Conservation (phyloP, 805 yeast genomes). For the Candida schatavii region DNA sequence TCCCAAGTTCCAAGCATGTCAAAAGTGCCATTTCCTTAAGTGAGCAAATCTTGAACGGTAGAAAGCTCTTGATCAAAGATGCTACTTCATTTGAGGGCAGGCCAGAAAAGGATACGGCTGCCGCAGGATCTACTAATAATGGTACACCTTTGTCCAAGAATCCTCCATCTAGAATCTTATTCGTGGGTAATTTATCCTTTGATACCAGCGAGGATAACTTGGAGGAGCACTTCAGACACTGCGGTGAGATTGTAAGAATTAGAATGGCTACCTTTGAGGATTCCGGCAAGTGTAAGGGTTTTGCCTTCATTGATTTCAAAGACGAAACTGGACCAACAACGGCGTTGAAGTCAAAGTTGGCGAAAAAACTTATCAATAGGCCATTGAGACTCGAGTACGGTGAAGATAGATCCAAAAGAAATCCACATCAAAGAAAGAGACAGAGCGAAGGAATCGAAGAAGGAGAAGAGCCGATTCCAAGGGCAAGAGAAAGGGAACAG, state of each 20-base stretch:
- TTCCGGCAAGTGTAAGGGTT: slow-evolving; percentile 94
- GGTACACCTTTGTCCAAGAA: slow-evolving; percentile 50
- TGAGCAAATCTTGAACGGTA: slow-evolving; percentile 74
- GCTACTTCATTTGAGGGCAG: slow-evolving; percentile 84
- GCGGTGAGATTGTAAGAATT: slow-evolving; percentile 80
- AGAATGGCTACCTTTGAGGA: slow-evolving; percentile 99
- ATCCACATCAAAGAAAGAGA: slow-evolving; percentile 39
- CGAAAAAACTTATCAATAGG: slow-evolving; percentile 67
- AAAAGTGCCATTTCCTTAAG: slow-evolving; percentile 61
- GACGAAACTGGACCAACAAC: slow-evolving; percentile 77
- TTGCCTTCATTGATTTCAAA: slow-evolving; percentile 85
- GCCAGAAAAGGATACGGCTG: slow-evolving; percentile 50
- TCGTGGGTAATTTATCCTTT: slow-evolving; percentile 90
- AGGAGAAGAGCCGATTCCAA: slow-evolving; percentile 4
- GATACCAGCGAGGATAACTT: slow-evolving; percentile 82
- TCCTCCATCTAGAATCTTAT: slow-evolving; percentile 85
- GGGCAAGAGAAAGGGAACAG: slow-evolving; percentile 13
- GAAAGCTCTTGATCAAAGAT: slow-evolving; percentile 81
- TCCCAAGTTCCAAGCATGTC: slow-evolving; percentile 58
- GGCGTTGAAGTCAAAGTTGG: slow-evolving; percentile 72
- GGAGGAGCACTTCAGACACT: slow-evolving; percentile 80
- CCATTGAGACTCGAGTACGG: slow-evolving; percentile 87
- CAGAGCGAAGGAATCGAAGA: slow-evolving; percentile 13
- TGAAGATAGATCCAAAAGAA: slow-evolving; percentile 85
- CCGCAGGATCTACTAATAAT: slow-evolving; percentile 22